Conservation (phyloP, 2,329 filamentous ascomycete species). For the Trichoderma gracile region DNA sequence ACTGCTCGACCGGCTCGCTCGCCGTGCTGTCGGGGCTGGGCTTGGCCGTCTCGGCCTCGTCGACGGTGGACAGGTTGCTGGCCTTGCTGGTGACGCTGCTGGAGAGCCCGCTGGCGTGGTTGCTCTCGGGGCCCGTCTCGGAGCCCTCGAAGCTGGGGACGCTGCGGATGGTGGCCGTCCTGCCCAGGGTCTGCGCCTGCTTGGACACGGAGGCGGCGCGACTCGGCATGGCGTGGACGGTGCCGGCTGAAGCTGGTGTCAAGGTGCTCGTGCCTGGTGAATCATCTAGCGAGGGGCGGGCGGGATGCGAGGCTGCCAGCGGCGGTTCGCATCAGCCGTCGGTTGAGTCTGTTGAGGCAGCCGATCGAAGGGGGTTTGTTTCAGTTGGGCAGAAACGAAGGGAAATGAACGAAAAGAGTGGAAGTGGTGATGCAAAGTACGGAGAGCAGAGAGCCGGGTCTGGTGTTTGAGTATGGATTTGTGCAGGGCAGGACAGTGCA, state of each 20-base stretch:
- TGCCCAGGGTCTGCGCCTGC: constrained; percentile 37
- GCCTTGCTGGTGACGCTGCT: constrained; percentile 58
- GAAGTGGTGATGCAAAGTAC: not conserved
- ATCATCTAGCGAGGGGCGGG: constrained; percentile 36
- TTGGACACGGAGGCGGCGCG: constrained; percentile 37
- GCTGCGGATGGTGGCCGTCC: constrained; percentile 55
- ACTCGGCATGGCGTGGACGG: constrained; percentile 45
- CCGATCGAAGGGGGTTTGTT: not conserved
- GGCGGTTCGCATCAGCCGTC: constrained; percentile 30
- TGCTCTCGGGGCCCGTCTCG: constrained; percentile 49
- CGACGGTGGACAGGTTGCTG: constrained; percentile 49
- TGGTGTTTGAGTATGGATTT: not conserved
- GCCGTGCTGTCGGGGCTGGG: constrained; percentile 30
- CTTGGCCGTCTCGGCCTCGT: constrained; percentile 39
- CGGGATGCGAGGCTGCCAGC: constrained; percentile 11
- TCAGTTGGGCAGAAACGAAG: not conserved
- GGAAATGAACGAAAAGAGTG: not conserved
- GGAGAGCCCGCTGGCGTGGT: constrained; percentile 56
- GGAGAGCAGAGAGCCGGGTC: too few species aligned
- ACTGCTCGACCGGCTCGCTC: constrained; percentile 36
- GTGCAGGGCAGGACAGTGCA: constrained; percentile 1
- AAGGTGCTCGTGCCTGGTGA: constrained; percentile 37
- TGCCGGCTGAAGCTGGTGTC: constrained; percentile 43
- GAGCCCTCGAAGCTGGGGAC: constrained; percentile 57
- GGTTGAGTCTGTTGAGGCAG: not conserved